Base-by-base conservation (phyloP, 768 basidiomycete genomes). In the Mycena alexandri region DNA sequence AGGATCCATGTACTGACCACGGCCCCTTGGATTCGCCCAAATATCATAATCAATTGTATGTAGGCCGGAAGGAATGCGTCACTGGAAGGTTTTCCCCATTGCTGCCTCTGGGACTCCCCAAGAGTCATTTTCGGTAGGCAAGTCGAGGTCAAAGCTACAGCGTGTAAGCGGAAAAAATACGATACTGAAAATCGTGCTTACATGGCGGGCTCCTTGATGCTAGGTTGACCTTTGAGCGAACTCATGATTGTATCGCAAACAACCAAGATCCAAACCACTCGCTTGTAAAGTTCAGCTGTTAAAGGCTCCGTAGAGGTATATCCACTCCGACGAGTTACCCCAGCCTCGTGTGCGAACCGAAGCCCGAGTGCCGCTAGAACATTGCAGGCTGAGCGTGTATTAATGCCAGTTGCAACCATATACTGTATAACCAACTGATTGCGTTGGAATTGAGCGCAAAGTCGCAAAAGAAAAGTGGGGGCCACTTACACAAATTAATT, bases 151-250 rank as follows among this genome's bases (percentile, higher is more conserved):
- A 70, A 90, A 86, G 67, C 90, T 90, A 24, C 10, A 47, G 25
- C 9, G 52, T 22, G 68, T 21, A 50, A 52, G 33, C 60, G 29
- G 29, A 6, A 50, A 52, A 17, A n/a, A 1, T 10, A 16, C 21
- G 16, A 43, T 24, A 7, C 38, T 38, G 25, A 21, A 21, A 22
- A 11, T 29, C 43, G 21, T 13, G 77, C 89, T 64, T 67, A 90
- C 88, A 92, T 91, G 76, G 89, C 89, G 47, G 90, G 89, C 47
- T 88, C 86, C 5, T 92, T 83, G 2, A 86, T 85, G 59, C 85
- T 82, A 0, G 90, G 88, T 24, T 92, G 81, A 17, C 93, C 93
- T 50, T 91, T 80, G 42, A 83, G 83, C 10, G 82, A 76, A 44
- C 84, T 84, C 56, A 78, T 67, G 34, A 77, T 38, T 5, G 78